Evolutionary conservation across 495 filamentous ascomycete genomes (phyloP).

Genomic region (Tuber magnatum): DNA sequence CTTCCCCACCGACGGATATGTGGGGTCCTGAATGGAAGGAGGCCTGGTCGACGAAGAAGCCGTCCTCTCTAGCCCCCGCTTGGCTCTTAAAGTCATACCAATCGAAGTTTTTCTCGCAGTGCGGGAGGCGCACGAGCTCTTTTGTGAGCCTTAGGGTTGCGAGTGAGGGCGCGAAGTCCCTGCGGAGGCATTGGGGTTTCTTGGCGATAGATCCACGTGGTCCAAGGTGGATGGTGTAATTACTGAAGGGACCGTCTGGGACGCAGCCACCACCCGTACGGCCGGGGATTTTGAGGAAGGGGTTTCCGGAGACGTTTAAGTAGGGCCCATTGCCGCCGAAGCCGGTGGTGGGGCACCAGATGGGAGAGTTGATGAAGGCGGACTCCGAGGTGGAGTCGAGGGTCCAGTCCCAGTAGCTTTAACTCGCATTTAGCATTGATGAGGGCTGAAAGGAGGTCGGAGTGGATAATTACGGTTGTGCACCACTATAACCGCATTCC

Average conservation of each 20-base stretch:
- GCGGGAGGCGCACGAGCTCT: neutral
- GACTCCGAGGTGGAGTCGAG: slow-evolving; percentile 40
- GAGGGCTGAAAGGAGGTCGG: neutral
- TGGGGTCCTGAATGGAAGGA: slow-evolving; percentile 53
- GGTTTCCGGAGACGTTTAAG: slow-evolving; percentile 11
- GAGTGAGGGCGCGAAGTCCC: slow-evolving; percentile 10
- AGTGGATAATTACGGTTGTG: slow-evolving; percentile 45
- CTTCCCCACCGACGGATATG: slow-evolving; percentile 51
- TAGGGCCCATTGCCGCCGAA: slow-evolving; percentile 42
- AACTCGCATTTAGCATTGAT: neutral
- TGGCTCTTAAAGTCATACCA: slow-evolving; percentile 46
- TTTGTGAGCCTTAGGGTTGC: neutral
- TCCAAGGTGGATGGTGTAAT: slow-evolving; percentile 23
- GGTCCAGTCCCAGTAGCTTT: slow-evolving; percentile 46
- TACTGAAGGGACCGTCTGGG: slow-evolving; percentile 44
- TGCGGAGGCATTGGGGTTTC: slow-evolving; percentile 13
- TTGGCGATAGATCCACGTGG: neutral
- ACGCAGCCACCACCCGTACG: slow-evolving; percentile 41
- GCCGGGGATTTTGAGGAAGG: neutral
- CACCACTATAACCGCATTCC: slow-evolving; percentile 46
- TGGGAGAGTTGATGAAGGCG: slow-evolving; percentile 36
- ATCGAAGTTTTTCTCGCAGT: slow-evolving; percentile 3
- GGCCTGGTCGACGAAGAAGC: neutral
- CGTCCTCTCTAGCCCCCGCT: slow-evolving; percentile 37
- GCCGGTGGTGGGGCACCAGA: slow-evolving; percentile 33